phyloP scores from a whole-genome alignment of 176 grass and related monocot genomes.

The Cymbopogon citratus region DNA sequence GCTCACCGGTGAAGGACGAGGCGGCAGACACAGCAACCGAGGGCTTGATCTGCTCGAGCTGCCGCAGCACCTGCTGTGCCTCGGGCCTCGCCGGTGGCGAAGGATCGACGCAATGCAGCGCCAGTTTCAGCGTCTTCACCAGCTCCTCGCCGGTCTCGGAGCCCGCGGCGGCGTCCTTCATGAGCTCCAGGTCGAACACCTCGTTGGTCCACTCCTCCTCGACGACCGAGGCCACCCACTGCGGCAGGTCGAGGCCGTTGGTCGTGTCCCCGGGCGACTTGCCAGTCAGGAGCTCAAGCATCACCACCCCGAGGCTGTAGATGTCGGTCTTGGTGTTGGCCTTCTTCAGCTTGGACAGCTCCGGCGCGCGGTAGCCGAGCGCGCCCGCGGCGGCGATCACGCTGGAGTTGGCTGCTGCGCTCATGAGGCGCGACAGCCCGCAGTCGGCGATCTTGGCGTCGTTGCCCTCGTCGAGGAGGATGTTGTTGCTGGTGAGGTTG shows the following conservation, averaged over 20 bases:
- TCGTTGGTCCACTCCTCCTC: constrained; percentile 98
- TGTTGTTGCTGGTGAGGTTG: constrained; percentile 84
- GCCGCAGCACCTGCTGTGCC: constrained; percentile 60
- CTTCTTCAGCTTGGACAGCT: constrained; percentile 93
- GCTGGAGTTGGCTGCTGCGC: constrained; percentile 62
- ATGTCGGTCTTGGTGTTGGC: constrained; percentile 90
- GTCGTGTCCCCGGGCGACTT: constrained; percentile 75
- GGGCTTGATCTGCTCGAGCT: constrained; percentile 89
- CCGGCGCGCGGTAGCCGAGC: constrained; percentile 79
- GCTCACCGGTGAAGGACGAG: constrained; percentile 54
- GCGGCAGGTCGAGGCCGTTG: constrained; percentile 83
- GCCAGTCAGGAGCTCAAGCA: constrained; percentile 92
- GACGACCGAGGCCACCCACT: constrained; percentile 90
- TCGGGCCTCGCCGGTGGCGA: constrained; percentile 65
- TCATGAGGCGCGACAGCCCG: constrained; percentile 87
- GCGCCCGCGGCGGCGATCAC: constrained; percentile 59
- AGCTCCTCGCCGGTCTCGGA: constrained; percentile 67
- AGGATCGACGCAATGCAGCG: constrained; percentile 79
- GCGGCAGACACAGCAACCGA: constrained; percentile 37
- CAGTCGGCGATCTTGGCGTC: constrained; percentile 70
- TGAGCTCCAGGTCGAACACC: constrained; percentile 94
- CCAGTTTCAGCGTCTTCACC: constrained; percentile 77
- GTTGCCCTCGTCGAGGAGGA: constrained; percentile 70
- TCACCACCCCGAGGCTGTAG: constrained; percentile 80
- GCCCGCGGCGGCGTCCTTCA: constrained; percentile 60